Conservation (phyloP, 2,329 filamentous ascomycete species). For the Clarireedia paspali region DNA sequence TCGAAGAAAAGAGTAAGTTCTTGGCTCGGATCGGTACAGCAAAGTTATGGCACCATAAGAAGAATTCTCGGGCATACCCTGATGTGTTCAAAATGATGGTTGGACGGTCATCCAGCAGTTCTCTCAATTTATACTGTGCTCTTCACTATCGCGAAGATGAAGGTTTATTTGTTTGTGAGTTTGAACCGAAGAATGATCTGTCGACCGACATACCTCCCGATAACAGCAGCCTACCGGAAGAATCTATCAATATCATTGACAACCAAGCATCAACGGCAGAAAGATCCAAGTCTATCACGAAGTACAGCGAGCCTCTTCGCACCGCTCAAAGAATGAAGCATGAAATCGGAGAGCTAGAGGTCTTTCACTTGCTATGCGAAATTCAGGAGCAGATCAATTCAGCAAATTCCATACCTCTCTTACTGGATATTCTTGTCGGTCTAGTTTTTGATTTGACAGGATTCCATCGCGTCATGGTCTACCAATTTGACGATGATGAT, state of each 20-base stretch:
- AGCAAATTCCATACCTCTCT: conserved; percentile 60
- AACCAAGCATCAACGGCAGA: conserved; percentile 68
- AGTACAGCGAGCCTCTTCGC: conserved; percentile 58
- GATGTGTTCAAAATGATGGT: conserved; percentile 73
- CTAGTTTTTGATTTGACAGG: conserved; percentile 85
- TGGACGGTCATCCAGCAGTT: not conserved
- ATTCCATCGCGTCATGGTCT: conserved; percentile 88
- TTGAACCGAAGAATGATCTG: conserved; percentile 74
- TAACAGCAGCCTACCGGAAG: conserved; percentile 51
- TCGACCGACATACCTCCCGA: conserved; percentile 58
- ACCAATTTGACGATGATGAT: conserved; percentile 76
- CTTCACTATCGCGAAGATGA: conserved; percentile 50
- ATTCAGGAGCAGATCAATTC: conserved; percentile 79
- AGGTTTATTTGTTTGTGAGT: conserved; percentile 75
- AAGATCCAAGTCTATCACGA: conserved; percentile 63
- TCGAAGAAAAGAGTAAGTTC: conserved; percentile 48
- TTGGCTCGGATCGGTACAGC: not conserved
- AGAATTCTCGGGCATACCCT: conserved; percentile 65
- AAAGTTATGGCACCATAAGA: conserved; percentile 20
- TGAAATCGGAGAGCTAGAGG: conserved; percentile 63
- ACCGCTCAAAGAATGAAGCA: not conserved
- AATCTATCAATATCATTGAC: conserved; percentile 65
- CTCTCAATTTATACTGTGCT: conserved; percentile 1
- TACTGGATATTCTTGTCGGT: conserved; percentile 75
- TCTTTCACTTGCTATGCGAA: conserved; percentile 87